Base-by-base conservation (phyloP, 2,329 filamentous ascomycete genomes). In the Delphinella strobiligena region DNA sequence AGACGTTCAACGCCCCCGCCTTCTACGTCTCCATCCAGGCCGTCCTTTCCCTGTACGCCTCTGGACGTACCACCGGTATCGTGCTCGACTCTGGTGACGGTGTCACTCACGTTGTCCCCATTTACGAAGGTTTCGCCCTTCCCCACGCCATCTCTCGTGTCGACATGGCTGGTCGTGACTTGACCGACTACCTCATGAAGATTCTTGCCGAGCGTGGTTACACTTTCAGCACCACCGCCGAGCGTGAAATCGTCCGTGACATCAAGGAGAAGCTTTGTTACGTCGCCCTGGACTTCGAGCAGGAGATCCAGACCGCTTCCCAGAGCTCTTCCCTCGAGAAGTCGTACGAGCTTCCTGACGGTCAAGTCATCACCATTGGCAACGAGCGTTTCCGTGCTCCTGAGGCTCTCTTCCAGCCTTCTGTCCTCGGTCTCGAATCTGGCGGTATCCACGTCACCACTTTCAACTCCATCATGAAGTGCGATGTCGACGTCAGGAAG, bases 191-290 rank as follows among this genome's bases (percentile, higher is more conserved):
- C 79, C 82, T 98, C 61, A 96, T 98, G 91, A 96, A 96, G 85
- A 96, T 98, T 62, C 74, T 98, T 61, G 91, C 91, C 60, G 91
- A 98, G 82, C 88, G 91, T 64, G 91, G 91, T 61, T 96, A 98
- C 78, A 86, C 86, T 60, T 98, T 98, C 84, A 95, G 89, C 64
- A 98, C 91, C 74, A 96, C 91, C 48, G 91, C 91, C 69, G 91
- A 98, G 78, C 91, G 91, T 71, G 91, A 96, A 93, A 98, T 96
- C 65, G 91, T 96, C 62, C 89, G 91, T 76, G 91, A 98, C 69
- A 96, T 98, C 78, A 98, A 98, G 83, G 91, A 98, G 83, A 98
- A 96, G 82, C 88, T 98, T 61, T 98, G 91, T 82, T 98, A 98
- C 74, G 91, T 96, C 63, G 91, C 91, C 54, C 84, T 98, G 55